Conservation (phyloP, 208 protist genomes). For the Trypanosoma brucei region DNA sequence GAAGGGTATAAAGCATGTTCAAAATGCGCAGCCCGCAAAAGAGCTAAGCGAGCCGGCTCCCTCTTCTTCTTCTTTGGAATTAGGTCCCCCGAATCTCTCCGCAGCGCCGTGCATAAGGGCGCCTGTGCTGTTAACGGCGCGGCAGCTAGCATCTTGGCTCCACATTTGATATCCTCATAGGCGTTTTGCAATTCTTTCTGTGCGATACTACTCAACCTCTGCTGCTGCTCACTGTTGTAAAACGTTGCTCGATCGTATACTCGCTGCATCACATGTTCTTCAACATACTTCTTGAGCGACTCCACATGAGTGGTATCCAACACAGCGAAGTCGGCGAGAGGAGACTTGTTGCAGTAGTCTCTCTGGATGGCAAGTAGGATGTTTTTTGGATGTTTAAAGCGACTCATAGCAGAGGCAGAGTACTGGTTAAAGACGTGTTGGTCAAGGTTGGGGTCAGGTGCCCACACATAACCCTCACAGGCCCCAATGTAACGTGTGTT, state of each 20-base stretch:
- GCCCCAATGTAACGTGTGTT: constrained; percentile 81
- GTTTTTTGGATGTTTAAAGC: constrained; percentile 49
- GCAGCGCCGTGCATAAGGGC: constrained; percentile 16
- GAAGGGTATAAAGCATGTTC: constrained; percentile 82
- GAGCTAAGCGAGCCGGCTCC: constrained; percentile 17
- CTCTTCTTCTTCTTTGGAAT: constrained; percentile 6
- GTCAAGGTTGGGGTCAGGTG: constrained; percentile 68
- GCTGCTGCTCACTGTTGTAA: constrained; percentile 57
- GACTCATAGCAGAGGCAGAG: constrained; percentile 71
- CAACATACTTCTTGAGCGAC: constrained; percentile 51
- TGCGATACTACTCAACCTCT: constrained; percentile 43
- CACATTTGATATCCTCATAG: constrained; percentile 31
- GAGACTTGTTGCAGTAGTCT: constrained; percentile 64
- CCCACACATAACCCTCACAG: constrained; percentile 85
- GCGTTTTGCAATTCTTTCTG: constrained; percentile 32
- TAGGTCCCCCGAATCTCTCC: neutral
- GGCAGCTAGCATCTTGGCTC: constrained; percentile 17
- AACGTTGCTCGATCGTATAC: constrained; percentile 73
- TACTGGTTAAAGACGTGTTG: constrained; percentile 82
- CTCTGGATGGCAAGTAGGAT: constrained; percentile 64
- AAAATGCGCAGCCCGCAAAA: constrained; percentile 62
- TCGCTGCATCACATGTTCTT: constrained; percentile 67
- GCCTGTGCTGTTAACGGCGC: constrained; percentile 17
- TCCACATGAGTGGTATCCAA: constrained; percentile 67
- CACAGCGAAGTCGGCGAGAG: constrained; percentile 71